These are phyloP conservation scores for Podaxis sp. DNA, from an alignment of 768 basidiomycete genomes.

Conservation along the genomic window DNA sequence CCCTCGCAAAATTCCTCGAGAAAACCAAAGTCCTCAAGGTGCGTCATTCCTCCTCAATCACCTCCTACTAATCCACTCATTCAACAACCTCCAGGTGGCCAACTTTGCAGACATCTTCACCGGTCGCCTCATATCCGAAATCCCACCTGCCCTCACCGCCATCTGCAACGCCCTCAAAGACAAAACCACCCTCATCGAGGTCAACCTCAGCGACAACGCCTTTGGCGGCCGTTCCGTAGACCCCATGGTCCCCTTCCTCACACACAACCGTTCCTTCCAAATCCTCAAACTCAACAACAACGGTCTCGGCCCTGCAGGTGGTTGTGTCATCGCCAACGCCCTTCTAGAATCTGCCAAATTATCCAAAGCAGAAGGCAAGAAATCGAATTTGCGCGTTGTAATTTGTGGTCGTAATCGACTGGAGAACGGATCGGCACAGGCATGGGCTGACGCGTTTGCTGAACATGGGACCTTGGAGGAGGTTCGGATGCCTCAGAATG, in stretches of 20 bases:
- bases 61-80: neutral
- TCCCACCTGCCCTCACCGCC: slow-evolving; percentile 84
- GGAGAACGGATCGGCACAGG: slow-evolving; percentile 81
- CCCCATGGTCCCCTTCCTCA: slow-evolving; percentile 89
- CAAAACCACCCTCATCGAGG: slow-evolving; percentile 78
- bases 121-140: slow-evolving; percentile 92
- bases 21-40: slow-evolving; percentile 73
- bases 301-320: slow-evolving; percentile 90
- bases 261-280: slow-evolving; percentile 77
- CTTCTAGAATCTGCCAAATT: slow-evolving; percentile 72
- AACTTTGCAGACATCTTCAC: slow-evolving; percentile 99
- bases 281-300: slow-evolving; percentile 95
- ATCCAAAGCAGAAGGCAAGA: slow-evolving; percentile 62
- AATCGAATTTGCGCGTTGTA: slow-evolving; percentile 73
- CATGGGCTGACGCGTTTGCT: slow-evolving; percentile 87
- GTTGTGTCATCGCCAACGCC: slow-evolving; percentile 82
- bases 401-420: slow-evolving; percentile 96
- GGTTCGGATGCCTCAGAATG: slow-evolving; percentile 96
- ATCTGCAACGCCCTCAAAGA: slow-evolving; percentile 85
- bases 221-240: slow-evolving; percentile 95
- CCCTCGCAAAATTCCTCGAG: slow-evolving; percentile 76
- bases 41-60: slow-evolving; percentile 20
- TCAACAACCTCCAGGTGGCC: slow-evolving; percentile 60
- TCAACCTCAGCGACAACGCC: slow-evolving; percentile 94
- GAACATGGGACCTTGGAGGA: slow-evolving; percentile 81